Percentiles rank a stretch among this genome's conserved stretches.
Conservation (phyloP, 176 grass and related monocot genomes). For the Phoenix roebelenii region DNA sequence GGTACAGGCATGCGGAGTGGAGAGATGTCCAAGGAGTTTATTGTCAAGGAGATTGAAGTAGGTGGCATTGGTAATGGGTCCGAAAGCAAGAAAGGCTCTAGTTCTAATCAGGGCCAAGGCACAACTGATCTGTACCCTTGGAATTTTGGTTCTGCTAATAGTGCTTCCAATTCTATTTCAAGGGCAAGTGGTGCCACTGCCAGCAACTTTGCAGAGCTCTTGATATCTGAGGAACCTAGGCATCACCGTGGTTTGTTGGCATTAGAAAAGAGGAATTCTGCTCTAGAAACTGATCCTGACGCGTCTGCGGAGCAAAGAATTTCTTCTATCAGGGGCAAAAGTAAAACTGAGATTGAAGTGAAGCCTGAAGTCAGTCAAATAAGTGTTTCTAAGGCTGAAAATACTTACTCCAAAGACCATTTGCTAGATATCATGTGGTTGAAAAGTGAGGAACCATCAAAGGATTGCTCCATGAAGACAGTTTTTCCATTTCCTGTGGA, state of each 20-base stretch:
- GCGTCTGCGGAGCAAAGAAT: neutral
- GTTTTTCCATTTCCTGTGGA: conserved; percentile 57
- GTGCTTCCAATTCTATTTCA: conserved; percentile 1
- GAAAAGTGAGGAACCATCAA: neutral
- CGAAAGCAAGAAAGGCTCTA: conserved; percentile 4
- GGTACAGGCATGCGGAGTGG: neutral
- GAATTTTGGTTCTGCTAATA: conserved; percentile 2
- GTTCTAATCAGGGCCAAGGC: neutral
- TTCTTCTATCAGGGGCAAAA: conserved; percentile 1
- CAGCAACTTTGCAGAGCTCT: neutral
- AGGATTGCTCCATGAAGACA: conserved; percentile 10
- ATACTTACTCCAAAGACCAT: conserved; percentile 11
- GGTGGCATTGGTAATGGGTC: conserved; percentile 9
- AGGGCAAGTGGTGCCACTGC: neutral
- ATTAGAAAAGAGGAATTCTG: conserved; percentile 5
- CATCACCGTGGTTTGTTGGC: neutral
- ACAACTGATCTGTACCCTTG: conserved; percentile 5
- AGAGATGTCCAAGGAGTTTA: conserved; percentile 10
- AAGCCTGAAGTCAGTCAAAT: conserved; percentile 7
- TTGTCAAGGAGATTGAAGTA: conserved; percentile 22
- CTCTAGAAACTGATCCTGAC: conserved; percentile 9
- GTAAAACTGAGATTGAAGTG: conserved; percentile 5
- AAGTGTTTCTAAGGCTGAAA: neutral
- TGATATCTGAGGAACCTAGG: conserved; percentile 5
- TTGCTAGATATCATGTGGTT: conserved; percentile 4